Evolutionary conservation across 345 rosid species (phyloP).

Genomic region (Aethionema arabicum): DNA sequence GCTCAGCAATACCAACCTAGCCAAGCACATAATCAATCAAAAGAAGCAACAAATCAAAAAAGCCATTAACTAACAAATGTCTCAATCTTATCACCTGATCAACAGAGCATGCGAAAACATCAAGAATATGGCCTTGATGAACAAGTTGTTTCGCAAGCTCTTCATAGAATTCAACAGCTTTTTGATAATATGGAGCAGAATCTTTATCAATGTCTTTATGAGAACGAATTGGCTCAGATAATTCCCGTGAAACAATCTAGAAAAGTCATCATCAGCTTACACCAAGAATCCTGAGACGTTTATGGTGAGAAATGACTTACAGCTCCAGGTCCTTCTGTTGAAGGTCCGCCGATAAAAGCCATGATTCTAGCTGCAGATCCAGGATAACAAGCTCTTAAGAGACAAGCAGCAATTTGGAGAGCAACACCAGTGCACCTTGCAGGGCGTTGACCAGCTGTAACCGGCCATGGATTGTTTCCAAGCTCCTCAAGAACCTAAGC

Average conservation of each 20-base stretch:
- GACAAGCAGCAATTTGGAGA: constrained; percentile 77
- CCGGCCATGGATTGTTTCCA: constrained; percentile 78
- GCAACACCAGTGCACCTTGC: constrained; percentile 86
- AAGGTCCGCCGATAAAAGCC: constrained; percentile 96
- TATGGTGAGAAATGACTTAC: constrained; percentile 44
- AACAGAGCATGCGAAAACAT: constrained; percentile 90
- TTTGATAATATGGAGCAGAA: constrained; percentile 70
- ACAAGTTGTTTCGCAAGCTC: constrained; percentile 87
- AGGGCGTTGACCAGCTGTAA: constrained; percentile 72
- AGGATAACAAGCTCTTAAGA: constrained; percentile 92
- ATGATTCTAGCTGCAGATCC: constrained; percentile 94
- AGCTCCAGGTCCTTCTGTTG: constrained; percentile 84
- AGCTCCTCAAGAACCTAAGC: constrained; percentile 82
- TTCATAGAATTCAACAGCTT: constrained; percentile 81
- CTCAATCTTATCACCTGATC: constrained; percentile 65
- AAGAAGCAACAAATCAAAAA: constrained; percentile 11
- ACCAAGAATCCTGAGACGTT: background rate
- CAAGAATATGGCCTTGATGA: constrained; percentile 96
- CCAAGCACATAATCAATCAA: background rate
- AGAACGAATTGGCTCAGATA: constrained; percentile 92
- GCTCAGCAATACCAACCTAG: constrained; percentile 95
- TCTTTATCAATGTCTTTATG: constrained; percentile 94
- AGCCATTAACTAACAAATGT: background rate
- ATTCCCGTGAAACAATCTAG: constrained; percentile 80
- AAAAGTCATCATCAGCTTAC: constrained; percentile 12